A percentile compares a stretch with the other conserved stretches of the same genome.
Evolutionary conservation across 2,329 filamentous ascomycete species (phyloP).

Genomic region (Alternaria incomplexa): DNA sequence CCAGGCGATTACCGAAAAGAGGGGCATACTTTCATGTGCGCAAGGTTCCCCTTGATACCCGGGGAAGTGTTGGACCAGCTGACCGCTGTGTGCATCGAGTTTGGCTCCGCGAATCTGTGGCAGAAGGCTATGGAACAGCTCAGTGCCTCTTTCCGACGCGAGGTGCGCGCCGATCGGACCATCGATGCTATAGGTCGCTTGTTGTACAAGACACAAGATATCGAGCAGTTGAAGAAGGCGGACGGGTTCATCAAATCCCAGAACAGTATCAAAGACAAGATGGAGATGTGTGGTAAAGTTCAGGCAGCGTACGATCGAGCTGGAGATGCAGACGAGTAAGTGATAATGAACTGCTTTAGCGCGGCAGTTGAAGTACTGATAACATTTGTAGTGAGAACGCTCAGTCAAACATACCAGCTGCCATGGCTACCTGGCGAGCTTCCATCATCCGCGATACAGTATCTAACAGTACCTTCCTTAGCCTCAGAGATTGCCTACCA

Average conservation of each 20-base stretch:
- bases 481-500: background rate
- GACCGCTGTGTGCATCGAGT: background rate
- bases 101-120: background rate
- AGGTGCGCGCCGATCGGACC: background rate
- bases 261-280: background rate
- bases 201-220: background rate
- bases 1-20: background rate
- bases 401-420: background rate
- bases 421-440: background rate
- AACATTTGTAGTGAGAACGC: rapidly evolving
- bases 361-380: background rate
- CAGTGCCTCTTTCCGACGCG: background rate
- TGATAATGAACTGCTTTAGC: rapidly evolving
- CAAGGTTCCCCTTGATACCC: background rate
- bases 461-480: rapidly evolving
- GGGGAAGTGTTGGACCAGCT: background rate
- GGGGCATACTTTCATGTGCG: background rate
- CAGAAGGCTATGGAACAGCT: background rate
- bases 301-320: background rate
- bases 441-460: background rate
- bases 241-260: background rate
- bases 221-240: background rate
- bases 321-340: background rate
- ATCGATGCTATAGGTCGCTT: background rate
- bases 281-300: background rate